Base-by-base conservation (phyloP, 2,329 filamentous ascomycete species). In the Domatiomyces globalis region DNA sequence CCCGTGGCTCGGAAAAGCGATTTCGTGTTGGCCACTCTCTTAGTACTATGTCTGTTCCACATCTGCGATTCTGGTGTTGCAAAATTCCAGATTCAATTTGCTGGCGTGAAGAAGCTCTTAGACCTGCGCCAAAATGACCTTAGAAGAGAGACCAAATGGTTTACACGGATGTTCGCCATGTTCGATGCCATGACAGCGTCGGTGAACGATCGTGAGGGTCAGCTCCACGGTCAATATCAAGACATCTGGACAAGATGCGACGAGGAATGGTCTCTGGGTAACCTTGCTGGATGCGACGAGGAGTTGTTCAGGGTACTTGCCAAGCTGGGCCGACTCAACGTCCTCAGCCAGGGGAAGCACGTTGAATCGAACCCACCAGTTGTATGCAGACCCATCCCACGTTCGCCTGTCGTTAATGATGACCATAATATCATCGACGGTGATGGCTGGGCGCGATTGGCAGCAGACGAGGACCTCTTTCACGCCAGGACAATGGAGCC, bases 11-110 rank as follows among this genome's bases (percentile, higher is more conserved):
- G 87, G 4, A 81, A 83, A 50, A 83, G 92, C 60, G 90, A 95
- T 65, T 89, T 87, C 0, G 85, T 92, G 4, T 73, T 95, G 27
- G 89, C 87, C 2, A 94, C 87, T 3, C 80, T 95, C 36, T 76
- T 95, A 42, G 78, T 95, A 7, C 75, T 95, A 2, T 95, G 88
- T 64, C 81, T 95, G 54, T 95, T 94, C 66, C 85, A 94, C 59
- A 88, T 95, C 70, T 92, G 87, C 56, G 89, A 95, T 67, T 92
- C 86, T 1, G 90, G 90, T 2, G 83, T 95, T 59, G 87, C 87
- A 18, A 90, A 90, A 62, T 95, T 95, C 69, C 86, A 88, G 59
- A 92, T 86, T 0, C 90, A 95, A 64, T 88, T 95, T 62, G 87
- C 87, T 0, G 89, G 90, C 0, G 88, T 95, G 42, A 89, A 88